These are phyloP conservation scores for Xerocomellus chrysenteron DNA, from an alignment of 768 basidiomycete genomes.

Conservation along the genomic window DNA sequence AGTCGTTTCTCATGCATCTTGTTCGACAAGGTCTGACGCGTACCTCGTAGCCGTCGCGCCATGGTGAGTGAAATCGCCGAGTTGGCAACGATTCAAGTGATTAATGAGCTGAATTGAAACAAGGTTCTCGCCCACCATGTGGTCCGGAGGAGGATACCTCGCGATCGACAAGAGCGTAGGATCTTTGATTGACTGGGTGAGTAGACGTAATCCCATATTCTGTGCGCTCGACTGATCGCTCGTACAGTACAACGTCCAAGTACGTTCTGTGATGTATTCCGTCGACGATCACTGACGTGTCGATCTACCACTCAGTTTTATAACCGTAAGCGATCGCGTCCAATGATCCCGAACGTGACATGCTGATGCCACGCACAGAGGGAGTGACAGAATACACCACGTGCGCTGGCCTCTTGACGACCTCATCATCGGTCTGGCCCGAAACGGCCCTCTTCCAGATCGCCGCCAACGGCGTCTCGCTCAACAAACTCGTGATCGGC, in stretches of 20 bases:
- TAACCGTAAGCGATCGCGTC: constrained; percentile 21
- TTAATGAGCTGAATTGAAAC: neutral
- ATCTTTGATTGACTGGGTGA: constrained; percentile 46
- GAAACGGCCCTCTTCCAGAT: constrained; percentile 57
- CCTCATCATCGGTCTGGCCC: constrained; percentile 62
- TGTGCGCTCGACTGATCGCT: neutral
- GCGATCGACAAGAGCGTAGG: constrained; percentile 38
- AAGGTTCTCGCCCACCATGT: constrained; percentile 23
- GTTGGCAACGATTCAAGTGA: neutral
- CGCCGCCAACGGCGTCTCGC: constrained; percentile 43
- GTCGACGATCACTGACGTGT: neutral
- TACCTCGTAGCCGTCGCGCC: constrained; percentile 17
- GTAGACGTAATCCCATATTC: neutral
- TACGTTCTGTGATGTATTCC: constrained; percentile 4
- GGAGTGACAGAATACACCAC: constrained; percentile 63
- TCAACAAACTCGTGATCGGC: constrained; percentile 55
- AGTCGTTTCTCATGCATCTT: constrained; percentile 5
- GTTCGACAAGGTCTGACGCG: neutral
- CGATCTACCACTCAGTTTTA: constrained; percentile 22
- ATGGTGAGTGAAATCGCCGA: constrained; percentile 13
- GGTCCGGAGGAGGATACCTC: constrained; percentile 39
- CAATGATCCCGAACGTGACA: neutral
- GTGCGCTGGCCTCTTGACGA: constrained; percentile 55
- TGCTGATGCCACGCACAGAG: constrained; percentile 40
- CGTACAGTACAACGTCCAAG: constrained; percentile 39